Base-by-base conservation (phyloP, 371 early-diverging fungal genomes). In the Aphelidium insulamus region DNA sequence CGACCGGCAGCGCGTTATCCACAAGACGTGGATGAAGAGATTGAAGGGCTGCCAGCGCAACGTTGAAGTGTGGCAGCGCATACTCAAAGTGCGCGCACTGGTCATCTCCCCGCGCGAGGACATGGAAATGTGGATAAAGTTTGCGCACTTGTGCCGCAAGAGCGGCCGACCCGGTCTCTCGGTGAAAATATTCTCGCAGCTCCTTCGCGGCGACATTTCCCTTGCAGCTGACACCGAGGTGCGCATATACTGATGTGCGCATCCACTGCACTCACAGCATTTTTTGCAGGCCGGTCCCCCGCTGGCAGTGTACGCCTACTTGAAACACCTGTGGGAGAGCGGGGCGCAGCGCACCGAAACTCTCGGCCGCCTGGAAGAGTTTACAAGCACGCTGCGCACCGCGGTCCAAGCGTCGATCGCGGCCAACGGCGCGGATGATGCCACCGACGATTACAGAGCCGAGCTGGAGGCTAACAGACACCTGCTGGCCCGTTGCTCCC, bases 21-120 rank as follows among this genome's bases (percentile, higher is more conserved):
- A 82, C 17, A 64, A 69, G 21, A 82, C 88, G 0, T 94, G 94
- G 94, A 75, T 76, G 55, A 68, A 64, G 34, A 67, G 75, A 27
- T 46, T 95, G 36, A 66, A 72, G 39, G 91, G 90, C 1, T 78
- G 83, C 47, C 86, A 91, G 44, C 66, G 82, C 21, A 86, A 87
- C 40, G 83, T 97, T 3, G 87, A 88, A 25, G 79, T 90, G 20
- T 94, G 94, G 97, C 87, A 88, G 41, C 64, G 79, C 33, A 71
- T 92, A 30, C 49, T 94, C 32, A 76, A 75, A 34, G 80, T 92
- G 4, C 72, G 83, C 15, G 66, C 84, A 2, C 66, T 91, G 49
- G 92, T 90, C 0, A 55, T 90, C 12, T 60, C 78, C 0, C 91
- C 92, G 10, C 65, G 72, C 30, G 83, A 83, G 36, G 88, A 91